Evolutionary conservation across 2,329 filamentous ascomycete species (phyloP).

Genomic region (Fusarium xyrophilum): DNA sequence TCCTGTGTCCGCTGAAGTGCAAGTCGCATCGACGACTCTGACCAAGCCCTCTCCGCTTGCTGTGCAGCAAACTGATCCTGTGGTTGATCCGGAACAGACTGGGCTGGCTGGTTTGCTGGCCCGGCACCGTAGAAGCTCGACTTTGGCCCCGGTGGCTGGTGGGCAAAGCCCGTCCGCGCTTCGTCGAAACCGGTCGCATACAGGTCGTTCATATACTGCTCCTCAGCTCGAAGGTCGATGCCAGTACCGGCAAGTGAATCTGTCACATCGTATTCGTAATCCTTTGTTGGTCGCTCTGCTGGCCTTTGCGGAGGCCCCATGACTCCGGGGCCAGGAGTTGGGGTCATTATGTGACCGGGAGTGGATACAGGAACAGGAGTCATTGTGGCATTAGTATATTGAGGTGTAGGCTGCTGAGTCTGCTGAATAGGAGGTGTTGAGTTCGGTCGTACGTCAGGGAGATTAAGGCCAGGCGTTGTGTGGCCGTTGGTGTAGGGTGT

Average conservation of each 20-base stretch:
- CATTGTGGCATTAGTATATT: conserved; percentile 40
- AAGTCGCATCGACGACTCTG: conserved; percentile 67
- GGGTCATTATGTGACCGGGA: conserved; percentile 34
- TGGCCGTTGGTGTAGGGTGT: conserved; percentile 52
- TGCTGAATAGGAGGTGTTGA: conserved; percentile 45
- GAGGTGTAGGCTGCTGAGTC: conserved; percentile 41
- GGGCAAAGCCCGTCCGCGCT: conserved; percentile 57
- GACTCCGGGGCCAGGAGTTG: conserved; percentile 40
- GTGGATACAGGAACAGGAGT: conserved; percentile 39
- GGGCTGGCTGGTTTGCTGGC: conserved; percentile 68
- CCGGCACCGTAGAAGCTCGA: conserved; percentile 70
- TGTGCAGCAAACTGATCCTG: conserved; percentile 72
- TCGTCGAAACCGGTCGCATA: conserved; percentile 63
- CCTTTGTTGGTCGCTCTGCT: conserved; percentile 67
- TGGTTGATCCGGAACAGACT: conserved; percentile 51
- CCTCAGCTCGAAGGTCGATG: conserved; percentile 86
- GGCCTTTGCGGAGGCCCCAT: conserved; percentile 69
- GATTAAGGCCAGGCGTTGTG: conserved; percentile 45
- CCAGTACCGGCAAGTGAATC: conserved; percentile 86
- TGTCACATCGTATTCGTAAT: conserved; percentile 74
- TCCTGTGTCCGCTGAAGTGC: conserved; percentile 71
- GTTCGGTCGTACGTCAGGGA: conserved; percentile 46
- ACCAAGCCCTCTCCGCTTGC: conserved; percentile 70
- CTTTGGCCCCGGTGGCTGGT: conserved; percentile 61
- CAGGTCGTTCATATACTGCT: conserved; percentile 77